Percentiles rank a stretch among this genome's conserved stretches.
phyloP scores from a whole-genome alignment of 768 basidiomycete species.

The Guyanaporus albipodus region DNA sequence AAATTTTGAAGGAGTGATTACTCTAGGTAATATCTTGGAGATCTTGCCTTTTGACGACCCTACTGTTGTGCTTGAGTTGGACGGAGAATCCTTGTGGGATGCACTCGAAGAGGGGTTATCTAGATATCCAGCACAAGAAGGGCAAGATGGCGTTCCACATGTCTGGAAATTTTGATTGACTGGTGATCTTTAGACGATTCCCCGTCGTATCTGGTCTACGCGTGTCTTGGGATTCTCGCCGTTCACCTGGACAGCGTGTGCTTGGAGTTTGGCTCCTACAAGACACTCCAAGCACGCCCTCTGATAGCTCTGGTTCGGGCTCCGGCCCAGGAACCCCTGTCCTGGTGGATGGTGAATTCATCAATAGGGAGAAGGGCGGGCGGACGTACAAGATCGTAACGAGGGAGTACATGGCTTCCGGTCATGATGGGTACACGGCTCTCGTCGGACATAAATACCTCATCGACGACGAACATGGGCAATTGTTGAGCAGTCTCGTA shows the following conservation, averaged over 20 bases:
- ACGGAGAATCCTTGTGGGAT: slow-evolving; percentile 77
- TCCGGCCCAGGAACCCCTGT: slow-evolving; percentile 27
- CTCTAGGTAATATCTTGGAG: slow-evolving; percentile 82
- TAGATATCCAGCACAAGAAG: slow-evolving; percentile 89
- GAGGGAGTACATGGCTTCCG: slow-evolving; percentile 80
- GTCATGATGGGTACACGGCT: slow-evolving; percentile 77
- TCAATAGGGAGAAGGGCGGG: slow-evolving; percentile 50
- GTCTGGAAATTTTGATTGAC: neutral
- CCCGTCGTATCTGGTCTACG: slow-evolving; percentile 82
- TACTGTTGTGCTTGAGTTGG: slow-evolving; percentile 73
- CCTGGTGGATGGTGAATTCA: slow-evolving; percentile 46
- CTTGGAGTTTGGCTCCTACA: slow-evolving; percentile 63
- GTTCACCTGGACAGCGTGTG: slow-evolving; percentile 66
- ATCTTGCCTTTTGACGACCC: slow-evolving; percentile 89
- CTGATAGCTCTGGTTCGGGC: slow-evolving; percentile 17
- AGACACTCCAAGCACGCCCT: slow-evolving; percentile 23
- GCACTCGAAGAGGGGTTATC: slow-evolving; percentile 67
- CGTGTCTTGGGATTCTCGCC: slow-evolving; percentile 83
- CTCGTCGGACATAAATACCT: slow-evolving; percentile 64
- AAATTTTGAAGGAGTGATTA: slow-evolving; percentile 54
- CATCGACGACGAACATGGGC: slow-evolving; percentile 80
- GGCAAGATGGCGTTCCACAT: slow-evolving; percentile 42
- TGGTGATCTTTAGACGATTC: slow-evolving; percentile 58
- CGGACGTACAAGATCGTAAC: slow-evolving; percentile 77
- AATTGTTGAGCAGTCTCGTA: slow-evolving; percentile 73